Evolutionary conservation across 164 flowering plant species (phyloP), one percentile per base, ranked within the genome.

Genomic region (Berberis vulgaris): DNA sequence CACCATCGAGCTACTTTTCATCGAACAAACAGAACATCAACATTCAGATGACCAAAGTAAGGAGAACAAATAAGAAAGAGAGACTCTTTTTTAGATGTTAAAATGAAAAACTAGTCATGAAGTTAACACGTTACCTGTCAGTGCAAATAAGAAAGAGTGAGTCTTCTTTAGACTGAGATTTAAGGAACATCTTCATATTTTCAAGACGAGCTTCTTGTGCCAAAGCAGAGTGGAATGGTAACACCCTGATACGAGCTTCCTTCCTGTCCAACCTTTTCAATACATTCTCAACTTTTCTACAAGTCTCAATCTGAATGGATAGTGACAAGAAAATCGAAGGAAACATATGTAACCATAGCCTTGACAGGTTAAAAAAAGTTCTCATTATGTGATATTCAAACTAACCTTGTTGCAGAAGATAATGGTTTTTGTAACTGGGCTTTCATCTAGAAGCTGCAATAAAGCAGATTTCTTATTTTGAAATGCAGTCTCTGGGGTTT

Each of bases 171-270:
- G 82, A 62, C 2, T 64, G 77, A 60, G 83, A 59, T 59, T 49
- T 69, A 41, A 77, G 79, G 68, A 95, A 95, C 73, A 84, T 89
- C 65, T 89, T 79, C 82, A 91, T 78, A 70, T 91, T 91, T 64
- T 83, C 79, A 60, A 83, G 79, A 59, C 97, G 76, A 44, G 71
- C 39, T 60, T 87, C 90, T 74, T 86, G 96, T 38, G 84, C 79
- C 71, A 95, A 62, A 49, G 97, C 99, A 62, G 97, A 86, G 73
- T 95, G 99, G 67, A 95, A 95, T 47, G 99, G 91, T 72, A 95
- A 73, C 54, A 86, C 90, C 60, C 80, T 78, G 47, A 75, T 64
- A 49, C 50, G 76, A 53, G 41, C 54, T 76, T 76, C 99, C 73
- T 80, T 87, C 59, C 90, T 81, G 63, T 95, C 96, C 45, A 76